A percentile compares a stretch with the other conserved stretches of the same genome.
Evolutionary conservation across 2,329 filamentous ascomycete genomes (phyloP).

Genomic region (Cladophialophora carrionii): DNA sequence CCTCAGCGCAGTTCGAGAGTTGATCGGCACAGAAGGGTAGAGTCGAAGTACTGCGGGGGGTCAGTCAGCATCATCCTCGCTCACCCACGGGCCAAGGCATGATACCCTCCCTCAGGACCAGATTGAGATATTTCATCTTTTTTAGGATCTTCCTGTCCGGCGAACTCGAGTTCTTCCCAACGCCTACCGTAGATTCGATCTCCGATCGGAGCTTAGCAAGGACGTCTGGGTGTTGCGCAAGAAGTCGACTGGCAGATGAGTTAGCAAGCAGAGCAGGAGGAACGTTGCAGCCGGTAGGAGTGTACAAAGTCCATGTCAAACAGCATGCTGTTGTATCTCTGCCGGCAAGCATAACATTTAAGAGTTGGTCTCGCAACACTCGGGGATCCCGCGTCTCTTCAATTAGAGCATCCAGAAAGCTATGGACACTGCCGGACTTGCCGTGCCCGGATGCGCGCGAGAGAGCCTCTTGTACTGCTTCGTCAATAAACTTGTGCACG

Average conservation of each 20-base stretch:
- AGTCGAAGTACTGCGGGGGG: background rate
- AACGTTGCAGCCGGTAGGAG: background rate
- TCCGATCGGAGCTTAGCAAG: background rate
- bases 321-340: conserved; percentile 45
- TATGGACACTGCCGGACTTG: background rate
- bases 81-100: background rate
- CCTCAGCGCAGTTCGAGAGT: background rate
- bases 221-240: background rate
- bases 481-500: background rate
- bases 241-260: background rate
- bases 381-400: conserved; percentile 25
- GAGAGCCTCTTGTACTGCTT: background rate
- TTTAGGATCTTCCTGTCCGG: background rate
- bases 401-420: background rate
- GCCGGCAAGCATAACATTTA: conserved; percentile 46
- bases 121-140: background rate
- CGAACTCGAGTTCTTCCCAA: background rate
- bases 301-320: conserved; percentile 42
- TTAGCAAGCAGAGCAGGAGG: background rate
- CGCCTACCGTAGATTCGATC: background rate
- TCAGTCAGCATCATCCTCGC: background rate
- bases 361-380: conserved; percentile 39
- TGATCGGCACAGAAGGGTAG: background rate
- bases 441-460: background rate
- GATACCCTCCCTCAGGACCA: background rate